Percentiles rank a stretch among this genome's conserved stretches.
These are phyloP conservation scores for Colletotrichum somersetense DNA, from an alignment of 2,329 filamentous ascomycete species.

Conservation along the genomic window DNA sequence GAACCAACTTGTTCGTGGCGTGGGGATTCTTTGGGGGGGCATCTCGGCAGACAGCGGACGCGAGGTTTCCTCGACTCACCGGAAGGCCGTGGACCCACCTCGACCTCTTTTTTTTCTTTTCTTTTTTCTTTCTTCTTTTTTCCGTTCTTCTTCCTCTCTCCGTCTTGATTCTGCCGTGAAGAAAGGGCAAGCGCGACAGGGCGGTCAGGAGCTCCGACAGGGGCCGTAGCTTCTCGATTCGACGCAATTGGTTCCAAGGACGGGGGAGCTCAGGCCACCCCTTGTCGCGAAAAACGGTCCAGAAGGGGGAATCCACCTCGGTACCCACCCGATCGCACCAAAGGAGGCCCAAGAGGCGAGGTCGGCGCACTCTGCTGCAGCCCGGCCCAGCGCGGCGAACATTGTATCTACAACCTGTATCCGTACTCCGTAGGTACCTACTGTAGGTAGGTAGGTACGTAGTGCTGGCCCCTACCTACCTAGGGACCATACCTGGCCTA, in stretches of 20 bases:
- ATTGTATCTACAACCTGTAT: too few relatives aligned
- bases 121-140: background rate
- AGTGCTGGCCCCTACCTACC: too few relatives aligned
- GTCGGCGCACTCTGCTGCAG: background rate
- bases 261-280: conserved; percentile 35
- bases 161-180: conserved; percentile 26
- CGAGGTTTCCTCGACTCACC: conserved; percentile 33
- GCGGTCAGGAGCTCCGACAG: conserved; percentile 30
- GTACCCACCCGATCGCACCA: conserved; percentile 14
- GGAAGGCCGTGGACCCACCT: conserved; percentile 19
- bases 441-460: too few relatives aligned
- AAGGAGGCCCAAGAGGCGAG: background rate
- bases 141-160: background rate
- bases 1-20: conserved; percentile 27
- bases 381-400: conserved; percentile 6
- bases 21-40: conserved; percentile 21
- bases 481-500: background rate
- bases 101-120: conserved; percentile 5
- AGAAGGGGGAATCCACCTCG: conserved; percentile 1
- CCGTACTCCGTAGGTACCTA: too few relatives aligned
- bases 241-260: conserved; percentile 22
- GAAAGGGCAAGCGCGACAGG: conserved; percentile 11
- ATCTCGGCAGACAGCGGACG: conserved; percentile 21
- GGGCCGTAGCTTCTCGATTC: conserved; percentile 23
- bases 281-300: conserved; percentile 18